Conservation (phyloP, 805 yeast genomes). For the Maudiozyma turicensis region DNA sequence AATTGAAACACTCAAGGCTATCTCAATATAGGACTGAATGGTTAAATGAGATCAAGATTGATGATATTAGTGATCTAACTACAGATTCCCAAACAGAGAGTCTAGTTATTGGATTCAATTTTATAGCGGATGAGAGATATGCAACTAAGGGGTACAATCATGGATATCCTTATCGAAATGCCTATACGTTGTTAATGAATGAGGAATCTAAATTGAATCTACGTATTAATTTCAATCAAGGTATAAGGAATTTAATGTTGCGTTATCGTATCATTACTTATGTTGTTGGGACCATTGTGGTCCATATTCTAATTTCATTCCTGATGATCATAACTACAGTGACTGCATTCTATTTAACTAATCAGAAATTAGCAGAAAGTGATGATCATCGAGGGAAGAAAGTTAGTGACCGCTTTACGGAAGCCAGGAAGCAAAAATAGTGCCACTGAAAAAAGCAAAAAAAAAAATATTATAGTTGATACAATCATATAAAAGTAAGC, state of each 20-base stretch:
- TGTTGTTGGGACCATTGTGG: slow-evolving; percentile 14
- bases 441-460: background rate
- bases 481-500: background rate
- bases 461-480: background rate
- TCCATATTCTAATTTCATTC: slow-evolving; percentile 10
- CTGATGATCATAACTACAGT: slow-evolving; percentile 14
- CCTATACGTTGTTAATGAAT: slow-evolving; percentile 6
- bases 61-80: slow-evolving; percentile 9
- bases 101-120: background rate
- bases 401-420: background rate
- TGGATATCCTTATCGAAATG: background rate
- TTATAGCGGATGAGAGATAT: background rate
- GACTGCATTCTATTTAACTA: slow-evolving; percentile 8
- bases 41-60: slow-evolving; percentile 14
- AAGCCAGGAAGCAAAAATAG: background rate
- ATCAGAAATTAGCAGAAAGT: background rate
- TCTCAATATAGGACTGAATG: slow-evolving; percentile 13
- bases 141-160: background rate
- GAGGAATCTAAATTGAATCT: slow-evolving; percentile 16
- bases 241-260: slow-evolving; percentile 24
- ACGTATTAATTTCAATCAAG: slow-evolving; percentile 22
- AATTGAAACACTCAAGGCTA: slow-evolving; percentile 1
- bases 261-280: slow-evolving; percentile 17
- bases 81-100: background rate
- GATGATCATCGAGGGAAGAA: background rate